These are phyloP conservation scores for Diaporthe humulicola DNA, from an alignment of 2,329 filamentous ascomycete species.

Conservation along the genomic window DNA sequence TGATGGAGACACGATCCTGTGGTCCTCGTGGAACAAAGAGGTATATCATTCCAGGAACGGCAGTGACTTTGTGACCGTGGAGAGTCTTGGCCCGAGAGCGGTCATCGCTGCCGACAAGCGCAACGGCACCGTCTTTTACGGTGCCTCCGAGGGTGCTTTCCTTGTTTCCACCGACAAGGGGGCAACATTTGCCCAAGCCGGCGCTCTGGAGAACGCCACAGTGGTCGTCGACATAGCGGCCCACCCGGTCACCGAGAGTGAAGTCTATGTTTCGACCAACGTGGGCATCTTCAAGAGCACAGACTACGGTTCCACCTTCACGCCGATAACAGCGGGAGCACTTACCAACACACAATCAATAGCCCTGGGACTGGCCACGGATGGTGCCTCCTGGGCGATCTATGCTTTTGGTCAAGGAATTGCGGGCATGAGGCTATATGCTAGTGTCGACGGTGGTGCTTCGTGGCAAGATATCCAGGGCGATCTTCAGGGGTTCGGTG, in stretches of 20 bases:
- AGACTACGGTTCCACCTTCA: constrained; percentile 63
- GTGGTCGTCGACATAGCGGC: constrained; percentile 69
- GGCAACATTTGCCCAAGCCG: constrained; percentile 56
- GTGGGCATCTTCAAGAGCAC: constrained; percentile 66
- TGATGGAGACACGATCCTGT: constrained; percentile 61
- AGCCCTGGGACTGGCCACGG: constrained; percentile 56
- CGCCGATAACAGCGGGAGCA: constrained; percentile 48
- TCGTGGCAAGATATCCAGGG: constrained; percentile 63
- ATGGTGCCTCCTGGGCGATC: constrained; percentile 54
- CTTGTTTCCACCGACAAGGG: constrained; percentile 65
- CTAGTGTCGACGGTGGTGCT: constrained; percentile 55
- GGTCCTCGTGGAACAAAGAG: constrained; percentile 56
- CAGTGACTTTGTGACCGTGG: constrained; percentile 58
- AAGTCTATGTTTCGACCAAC: constrained; percentile 70
- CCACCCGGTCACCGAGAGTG: constrained; percentile 69
- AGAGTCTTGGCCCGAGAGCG: constrained; percentile 58
- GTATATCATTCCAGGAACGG: constrained; percentile 57
- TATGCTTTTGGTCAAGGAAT: constrained; percentile 61
- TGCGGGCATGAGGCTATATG: constrained; percentile 59
- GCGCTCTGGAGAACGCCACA: constrained; percentile 53
- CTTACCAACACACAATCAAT: constrained; percentile 57
- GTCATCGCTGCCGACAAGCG: constrained; percentile 67
- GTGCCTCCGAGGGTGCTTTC: constrained; percentile 54
- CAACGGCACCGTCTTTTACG: constrained; percentile 66
- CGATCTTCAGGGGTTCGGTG: constrained; percentile 56